Percentiles rank a stretch among this genome's conserved stretches.
Evolutionary conservation across 495 filamentous ascomycete species (phyloP).

Genomic region (Aspergillus heteromorphus): DNA sequence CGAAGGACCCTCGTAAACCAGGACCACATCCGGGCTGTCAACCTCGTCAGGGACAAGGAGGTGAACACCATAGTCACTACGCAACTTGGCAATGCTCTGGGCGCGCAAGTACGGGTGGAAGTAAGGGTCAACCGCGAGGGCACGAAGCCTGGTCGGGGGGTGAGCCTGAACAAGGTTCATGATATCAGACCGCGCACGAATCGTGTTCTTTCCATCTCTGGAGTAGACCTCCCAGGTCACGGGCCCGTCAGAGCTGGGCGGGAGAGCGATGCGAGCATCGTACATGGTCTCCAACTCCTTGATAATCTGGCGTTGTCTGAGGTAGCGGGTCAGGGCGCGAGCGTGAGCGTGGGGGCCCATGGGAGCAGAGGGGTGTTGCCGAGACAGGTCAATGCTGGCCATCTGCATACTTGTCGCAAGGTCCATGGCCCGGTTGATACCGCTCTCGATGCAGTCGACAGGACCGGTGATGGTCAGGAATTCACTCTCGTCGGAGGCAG

Average conservation of each 20-base stretch:
- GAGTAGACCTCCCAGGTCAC: slow-evolving; percentile 80
- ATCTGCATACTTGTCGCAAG: slow-evolving; percentile 77
- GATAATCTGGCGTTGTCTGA: slow-evolving; percentile 69
- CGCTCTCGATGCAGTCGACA: slow-evolving; percentile 61
- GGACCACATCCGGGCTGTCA: slow-evolving; percentile 59
- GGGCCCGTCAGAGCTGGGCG: slow-evolving; percentile 55
- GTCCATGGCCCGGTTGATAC: slow-evolving; percentile 72
- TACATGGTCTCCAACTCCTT: slow-evolving; percentile 70
- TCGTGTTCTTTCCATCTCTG: slow-evolving; percentile 73
- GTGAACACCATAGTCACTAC: slow-evolving; percentile 71
- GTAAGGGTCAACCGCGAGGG: slow-evolving; percentile 74
- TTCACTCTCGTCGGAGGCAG: slow-evolving; percentile 64
- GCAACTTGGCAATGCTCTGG: slow-evolving; percentile 56
- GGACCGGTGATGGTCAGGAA: slow-evolving; percentile 80
- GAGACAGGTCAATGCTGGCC: slow-evolving; percentile 69
- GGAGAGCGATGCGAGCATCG: slow-evolving; percentile 75
- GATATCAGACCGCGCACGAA: slow-evolving; percentile 76
- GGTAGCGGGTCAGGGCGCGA: slow-evolving; percentile 76
- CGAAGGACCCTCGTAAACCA: slow-evolving; percentile 75
- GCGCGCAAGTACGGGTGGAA: slow-evolving; percentile 73
- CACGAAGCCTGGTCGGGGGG: slow-evolving; percentile 67
- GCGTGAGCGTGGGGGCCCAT: slow-evolving; percentile 70
- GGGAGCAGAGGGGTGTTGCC: slow-evolving; percentile 68
- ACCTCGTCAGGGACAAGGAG: slow-evolving; percentile 67
- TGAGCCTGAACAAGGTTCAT: slow-evolving; percentile 72